Conservation (phyloP, 1,284 basidiomycete species). For the Ceratobasidium sp. region DNA sequence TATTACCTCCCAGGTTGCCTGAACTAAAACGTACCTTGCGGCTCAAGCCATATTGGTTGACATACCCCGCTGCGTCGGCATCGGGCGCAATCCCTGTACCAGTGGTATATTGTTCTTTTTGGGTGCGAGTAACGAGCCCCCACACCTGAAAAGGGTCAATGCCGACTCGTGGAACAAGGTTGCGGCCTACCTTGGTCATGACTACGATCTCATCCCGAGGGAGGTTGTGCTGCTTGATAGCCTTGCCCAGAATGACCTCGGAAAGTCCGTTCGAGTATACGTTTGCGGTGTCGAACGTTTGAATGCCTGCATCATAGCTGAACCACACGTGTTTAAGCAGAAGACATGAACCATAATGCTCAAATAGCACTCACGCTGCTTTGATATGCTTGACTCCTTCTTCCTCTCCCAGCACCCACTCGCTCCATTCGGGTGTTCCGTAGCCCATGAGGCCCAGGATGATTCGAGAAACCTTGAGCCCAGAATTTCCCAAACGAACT, state of each 20-base stretch:
- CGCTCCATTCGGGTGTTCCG: constrained; percentile 46
- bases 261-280: constrained; percentile 49
- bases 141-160: constrained; percentile 51
- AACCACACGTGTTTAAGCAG: not conserved
- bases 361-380: constrained; percentile 51
- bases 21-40: constrained; percentile 52
- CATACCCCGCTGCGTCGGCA: constrained; percentile 51
- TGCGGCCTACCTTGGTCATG: constrained; percentile 51
- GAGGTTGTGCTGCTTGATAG: constrained; percentile 51
- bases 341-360: too few relatives aligned
- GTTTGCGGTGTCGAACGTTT: constrained; percentile 68
- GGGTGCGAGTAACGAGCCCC: constrained; percentile 37
- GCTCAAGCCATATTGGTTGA: constrained; percentile 58
- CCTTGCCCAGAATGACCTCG: constrained; percentile 52
- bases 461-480: constrained; percentile 44
- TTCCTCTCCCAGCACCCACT: constrained; percentile 56
- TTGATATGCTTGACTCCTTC: constrained; percentile 56
- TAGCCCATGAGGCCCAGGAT: constrained; percentile 45
- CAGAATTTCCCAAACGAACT: constrained; percentile 45
- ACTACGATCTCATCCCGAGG: constrained; percentile 51
- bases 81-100: not conserved
- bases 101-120: too few relatives aligned
- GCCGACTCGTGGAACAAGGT: constrained; percentile 2
- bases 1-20: too few relatives aligned
- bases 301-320: constrained; percentile 62